These are phyloP conservation scores for Suhomyces sp. DNA, from an alignment of 805 yeast species.

Conservation along the genomic window DNA sequence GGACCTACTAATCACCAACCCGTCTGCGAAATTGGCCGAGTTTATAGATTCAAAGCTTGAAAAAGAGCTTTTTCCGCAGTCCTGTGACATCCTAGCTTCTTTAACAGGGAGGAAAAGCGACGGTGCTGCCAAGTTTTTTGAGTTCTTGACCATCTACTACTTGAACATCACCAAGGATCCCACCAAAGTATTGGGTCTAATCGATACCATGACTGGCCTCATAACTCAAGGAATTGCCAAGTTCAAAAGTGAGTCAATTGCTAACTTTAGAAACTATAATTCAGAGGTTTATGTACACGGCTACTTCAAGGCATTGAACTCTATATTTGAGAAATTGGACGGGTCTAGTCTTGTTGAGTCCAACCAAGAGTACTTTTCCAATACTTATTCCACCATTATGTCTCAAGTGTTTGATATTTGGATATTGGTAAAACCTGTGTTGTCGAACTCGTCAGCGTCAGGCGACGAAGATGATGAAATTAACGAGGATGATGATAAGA, in stretches of 20 bases:
- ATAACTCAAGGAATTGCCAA: neutral
- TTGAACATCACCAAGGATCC: neutral
- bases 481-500: constrained; percentile 39
- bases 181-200: neutral
- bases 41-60: neutral
- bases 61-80: neutral
- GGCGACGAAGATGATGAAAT: constrained; percentile 39
- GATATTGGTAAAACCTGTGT: constrained; percentile 44
- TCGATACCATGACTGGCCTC: neutral
- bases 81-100: constrained; percentile 26
- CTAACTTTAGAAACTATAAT: neutral
- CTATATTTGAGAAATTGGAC: constrained; percentile 30
- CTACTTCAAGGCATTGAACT: constrained; percentile 54
- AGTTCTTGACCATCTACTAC: constrained; percentile 38
- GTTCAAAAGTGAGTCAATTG: neutral
- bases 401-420: constrained; percentile 34
- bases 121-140: constrained; percentile 69
- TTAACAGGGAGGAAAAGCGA: constrained; percentile 66
- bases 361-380: neutral
- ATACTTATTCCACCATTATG: constrained; percentile 14
- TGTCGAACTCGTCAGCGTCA: constrained; percentile 55
- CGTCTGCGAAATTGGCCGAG: neutral
- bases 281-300: constrained; percentile 52
- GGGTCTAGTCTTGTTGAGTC: neutral
- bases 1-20: constrained; percentile 37